Conservation (phyloP, 2,329 filamentous ascomycete species). For the Pezicula neosporulosa region DNA sequence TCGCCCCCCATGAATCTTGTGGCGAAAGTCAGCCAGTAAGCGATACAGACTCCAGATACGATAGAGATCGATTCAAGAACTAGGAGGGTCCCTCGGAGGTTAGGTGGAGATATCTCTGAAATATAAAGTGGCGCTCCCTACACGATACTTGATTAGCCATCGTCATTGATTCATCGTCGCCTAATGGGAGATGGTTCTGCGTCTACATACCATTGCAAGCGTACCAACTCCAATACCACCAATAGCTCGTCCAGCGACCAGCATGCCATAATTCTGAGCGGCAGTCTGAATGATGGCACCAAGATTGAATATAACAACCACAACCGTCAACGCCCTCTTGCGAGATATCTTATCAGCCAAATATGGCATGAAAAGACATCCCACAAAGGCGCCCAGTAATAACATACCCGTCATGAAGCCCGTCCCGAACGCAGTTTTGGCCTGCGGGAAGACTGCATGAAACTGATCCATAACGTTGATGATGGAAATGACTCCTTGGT, state of each 20-base stretch:
- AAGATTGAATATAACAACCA: neutral
- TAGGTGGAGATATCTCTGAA: constrained; percentile 43
- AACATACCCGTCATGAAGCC: constrained; percentile 49
- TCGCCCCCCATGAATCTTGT: constrained; percentile 31
- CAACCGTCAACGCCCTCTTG: neutral
- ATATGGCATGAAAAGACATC: constrained; percentile 42
- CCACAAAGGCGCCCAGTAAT: constrained; percentile 44
- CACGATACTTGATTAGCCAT: neutral
- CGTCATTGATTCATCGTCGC: neutral
- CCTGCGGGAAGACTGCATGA: constrained; percentile 28
- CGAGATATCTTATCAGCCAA: constrained; percentile 30
- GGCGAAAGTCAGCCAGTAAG: neutral
- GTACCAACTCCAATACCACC: constrained; percentile 49
- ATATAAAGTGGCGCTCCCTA: constrained; percentile 44
- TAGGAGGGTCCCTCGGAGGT: constrained; percentile 1
- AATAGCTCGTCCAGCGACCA: constrained; percentile 44
- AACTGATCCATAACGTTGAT: constrained; percentile 34
- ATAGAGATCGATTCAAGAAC: constrained; percentile 29
- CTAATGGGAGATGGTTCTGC: neutral
- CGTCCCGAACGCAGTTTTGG: constrained; percentile 10
- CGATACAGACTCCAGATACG: constrained; percentile 34
- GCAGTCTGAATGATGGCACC: constrained; percentile 39
- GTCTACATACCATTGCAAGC: constrained; percentile 35
- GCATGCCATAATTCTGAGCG: constrained; percentile 44
- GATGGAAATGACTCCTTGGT: constrained; percentile 38